Evolutionary conservation across 2,329 filamentous ascomycete genomes (phyloP), one percentile per base, ranked within the genome.

Genomic region (Ophiognomonia clavigignenti-juglandacearum): DNA sequence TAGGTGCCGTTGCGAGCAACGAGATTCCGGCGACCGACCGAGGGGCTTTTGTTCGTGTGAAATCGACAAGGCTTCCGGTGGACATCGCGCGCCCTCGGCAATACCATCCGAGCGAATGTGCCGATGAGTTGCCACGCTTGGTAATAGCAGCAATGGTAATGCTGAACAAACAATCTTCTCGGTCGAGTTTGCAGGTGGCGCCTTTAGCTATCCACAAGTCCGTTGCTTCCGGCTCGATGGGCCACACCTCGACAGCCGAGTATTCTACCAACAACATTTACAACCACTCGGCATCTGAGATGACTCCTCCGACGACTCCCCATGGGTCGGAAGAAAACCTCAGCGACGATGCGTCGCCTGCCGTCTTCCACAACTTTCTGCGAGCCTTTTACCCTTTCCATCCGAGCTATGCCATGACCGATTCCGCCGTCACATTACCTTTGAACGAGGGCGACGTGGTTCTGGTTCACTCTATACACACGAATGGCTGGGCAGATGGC

Each of bases 401-500:
- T 48, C 90, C 92, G 1, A 82, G 77, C 50, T 83, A 84, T 58
- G 78, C 86, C 35, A 80, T 88, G 51, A 82, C 82, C n/a, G 87
- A 91, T 48, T 85, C 86, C 10, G 93, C 89, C 9, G 86, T 97
- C 46, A 97, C 92, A 10, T 74, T 96, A 10, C 86, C 90, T 19
- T 77, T 98, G 47, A 87, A 88, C 56, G 85, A 93, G 61, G 93
- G 93, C 50, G 93, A 98, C 60, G 81, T 98, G 40, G 85, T 98
- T 45, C 70, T 98, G 48, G 86, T 98, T 19, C 93, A 98, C 66
- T 96, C 93, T 4, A 88, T 97, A 56, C 93, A 98, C 66, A 93
- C 89, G 51, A 98, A 97, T 70, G 93, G 93, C 57, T 98, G 93
- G 93, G 93, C 93, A 26, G 93, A 98, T 64, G 93, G 93, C 43